phyloP scores from a whole-genome alignment of 129 eudicot species.

The Tanacetum coccineum region DNA sequence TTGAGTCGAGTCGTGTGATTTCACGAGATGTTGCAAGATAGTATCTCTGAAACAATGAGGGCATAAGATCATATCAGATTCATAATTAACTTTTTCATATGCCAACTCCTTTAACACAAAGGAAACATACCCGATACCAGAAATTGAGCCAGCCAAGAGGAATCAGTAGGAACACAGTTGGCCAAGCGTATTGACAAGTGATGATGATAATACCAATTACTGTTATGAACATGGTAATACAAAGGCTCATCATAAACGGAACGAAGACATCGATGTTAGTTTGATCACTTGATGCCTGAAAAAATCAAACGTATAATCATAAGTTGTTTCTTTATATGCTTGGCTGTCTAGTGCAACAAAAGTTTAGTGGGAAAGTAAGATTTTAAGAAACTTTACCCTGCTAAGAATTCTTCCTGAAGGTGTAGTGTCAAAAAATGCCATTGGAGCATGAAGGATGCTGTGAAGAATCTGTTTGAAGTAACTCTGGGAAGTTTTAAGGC shows the following conservation, averaged over 20 bases:
- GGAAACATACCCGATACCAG: slow-evolving; percentile 75
- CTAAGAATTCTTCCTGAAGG: slow-evolving; percentile 87
- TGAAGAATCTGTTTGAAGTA: slow-evolving; percentile 59
- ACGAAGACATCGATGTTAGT: slow-evolving; percentile 63
- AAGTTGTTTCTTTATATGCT: not conserved
- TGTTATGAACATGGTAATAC: slow-evolving; percentile 42
- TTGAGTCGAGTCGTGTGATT: slow-evolving; percentile 73
- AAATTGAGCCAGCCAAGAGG: slow-evolving; percentile 82
- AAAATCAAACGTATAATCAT: slow-evolving; percentile 1
- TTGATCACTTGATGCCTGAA: slow-evolving; percentile 89
- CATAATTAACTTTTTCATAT: not conserved
- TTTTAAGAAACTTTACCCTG: slow-evolving; percentile 43
- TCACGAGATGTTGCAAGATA: slow-evolving; percentile 81
- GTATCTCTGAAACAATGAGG: slow-evolving; percentile 44
- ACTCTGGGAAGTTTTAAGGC: slow-evolving; percentile 63
- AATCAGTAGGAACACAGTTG: slow-evolving; percentile 57
- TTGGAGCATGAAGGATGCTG: slow-evolving; percentile 81
- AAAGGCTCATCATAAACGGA: slow-evolving; percentile 47
- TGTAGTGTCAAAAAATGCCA: slow-evolving; percentile 89
- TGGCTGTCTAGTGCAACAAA: not conserved
- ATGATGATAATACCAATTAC: slow-evolving; percentile 60
- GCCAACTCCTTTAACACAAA: not conserved
- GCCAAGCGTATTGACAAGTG: slow-evolving; percentile 93
- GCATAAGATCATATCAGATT: not conserved
- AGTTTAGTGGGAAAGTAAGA: not conserved